Conservation (phyloP, 2,329 filamentous ascomycete genomes). For the Arthrobotrys pseudoclavata region DNA sequence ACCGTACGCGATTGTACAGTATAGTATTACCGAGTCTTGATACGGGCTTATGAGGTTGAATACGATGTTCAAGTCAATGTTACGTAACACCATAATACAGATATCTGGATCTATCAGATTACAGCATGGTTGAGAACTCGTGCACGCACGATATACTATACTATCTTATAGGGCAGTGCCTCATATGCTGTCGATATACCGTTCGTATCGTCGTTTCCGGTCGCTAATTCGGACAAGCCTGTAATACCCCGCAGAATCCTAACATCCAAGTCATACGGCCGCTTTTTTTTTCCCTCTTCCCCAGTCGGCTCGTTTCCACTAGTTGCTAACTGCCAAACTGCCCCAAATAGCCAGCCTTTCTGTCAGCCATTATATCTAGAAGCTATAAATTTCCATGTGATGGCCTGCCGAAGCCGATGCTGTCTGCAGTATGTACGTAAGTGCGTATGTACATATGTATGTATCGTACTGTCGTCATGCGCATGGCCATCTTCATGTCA, state of each 20-base stretch:
- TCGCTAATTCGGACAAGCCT: constrained; percentile 41
- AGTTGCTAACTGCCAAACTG: constrained; percentile 16
- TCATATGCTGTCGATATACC: background rate
- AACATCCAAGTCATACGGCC: constrained; percentile 18
- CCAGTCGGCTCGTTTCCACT: constrained; percentile 59
- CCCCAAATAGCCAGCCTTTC: constrained; percentile 27
- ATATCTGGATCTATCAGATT: no score
- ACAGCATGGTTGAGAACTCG: no score
- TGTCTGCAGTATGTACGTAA: constrained; percentile 7
- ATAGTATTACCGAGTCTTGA: no score
- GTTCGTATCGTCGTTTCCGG: constrained; percentile 56
- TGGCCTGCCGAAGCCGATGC: constrained; percentile 15
- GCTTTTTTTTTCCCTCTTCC: constrained; percentile 15
- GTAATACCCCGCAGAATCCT: constrained; percentile 31
- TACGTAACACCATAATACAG: no score
- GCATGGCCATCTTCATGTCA: constrained; percentile 27
- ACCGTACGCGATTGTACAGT: background rate
- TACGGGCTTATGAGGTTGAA: no score
- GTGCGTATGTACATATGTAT: background rate
- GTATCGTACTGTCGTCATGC: constrained; percentile 26
- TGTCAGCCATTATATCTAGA: background rate
- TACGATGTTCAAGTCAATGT: no score
- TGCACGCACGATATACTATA: no score
- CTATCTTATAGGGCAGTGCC: background rate
- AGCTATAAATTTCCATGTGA: background rate